These are phyloP conservation scores for Begonia fuchsioides DNA, from an alignment of 306 rosid species.

Conservation along the genomic window DNA sequence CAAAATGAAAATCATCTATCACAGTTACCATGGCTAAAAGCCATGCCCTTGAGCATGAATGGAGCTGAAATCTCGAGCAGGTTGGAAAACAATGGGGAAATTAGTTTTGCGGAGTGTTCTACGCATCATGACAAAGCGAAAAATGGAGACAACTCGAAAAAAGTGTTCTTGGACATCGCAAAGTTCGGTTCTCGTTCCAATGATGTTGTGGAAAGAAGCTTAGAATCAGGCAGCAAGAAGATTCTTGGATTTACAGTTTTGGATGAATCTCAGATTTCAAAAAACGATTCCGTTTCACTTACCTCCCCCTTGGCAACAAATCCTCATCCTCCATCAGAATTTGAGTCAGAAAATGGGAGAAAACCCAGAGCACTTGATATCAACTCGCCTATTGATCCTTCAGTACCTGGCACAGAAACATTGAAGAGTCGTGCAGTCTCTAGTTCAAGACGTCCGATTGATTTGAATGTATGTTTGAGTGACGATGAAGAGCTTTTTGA, in stretches of 20 bases:
- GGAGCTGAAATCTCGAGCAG: slow-evolving; percentile 1
- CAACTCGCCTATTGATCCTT: slow-evolving; percentile 66
- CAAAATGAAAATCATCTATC: not conserved
- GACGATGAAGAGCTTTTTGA: slow-evolving; percentile 9
- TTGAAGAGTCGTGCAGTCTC: not conserved
- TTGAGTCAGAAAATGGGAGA: slow-evolving; percentile 22
- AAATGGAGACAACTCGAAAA: not conserved
- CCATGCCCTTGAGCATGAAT: not conserved
- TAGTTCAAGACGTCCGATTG: slow-evolving; percentile 7
- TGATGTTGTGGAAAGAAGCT: slow-evolving; percentile 30
- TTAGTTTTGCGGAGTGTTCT: slow-evolving; percentile 23
- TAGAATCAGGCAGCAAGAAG: slow-evolving; percentile 17
- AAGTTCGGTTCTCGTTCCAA: slow-evolving; percentile 27
- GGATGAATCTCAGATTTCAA: slow-evolving; percentile 21
- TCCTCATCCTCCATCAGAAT: slow-evolving; percentile 21
- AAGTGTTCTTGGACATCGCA: slow-evolving; percentile 19
- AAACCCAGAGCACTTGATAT: slow-evolving; percentile 42
- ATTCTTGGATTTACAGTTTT: slow-evolving; percentile 62
- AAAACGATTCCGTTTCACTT: slow-evolving; percentile 32
- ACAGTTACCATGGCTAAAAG: slow-evolving; percentile 11
- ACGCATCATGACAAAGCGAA: slow-evolving; percentile 15
- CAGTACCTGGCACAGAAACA: slow-evolving; percentile 28
- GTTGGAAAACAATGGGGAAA: not conserved
- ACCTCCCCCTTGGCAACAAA: slow-evolving; percentile 18
- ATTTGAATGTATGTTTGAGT: slow-evolving; percentile 12